Base-by-base conservation (phyloP, 768 basidiomycete species). In the Crepidotus variabilis region DNA sequence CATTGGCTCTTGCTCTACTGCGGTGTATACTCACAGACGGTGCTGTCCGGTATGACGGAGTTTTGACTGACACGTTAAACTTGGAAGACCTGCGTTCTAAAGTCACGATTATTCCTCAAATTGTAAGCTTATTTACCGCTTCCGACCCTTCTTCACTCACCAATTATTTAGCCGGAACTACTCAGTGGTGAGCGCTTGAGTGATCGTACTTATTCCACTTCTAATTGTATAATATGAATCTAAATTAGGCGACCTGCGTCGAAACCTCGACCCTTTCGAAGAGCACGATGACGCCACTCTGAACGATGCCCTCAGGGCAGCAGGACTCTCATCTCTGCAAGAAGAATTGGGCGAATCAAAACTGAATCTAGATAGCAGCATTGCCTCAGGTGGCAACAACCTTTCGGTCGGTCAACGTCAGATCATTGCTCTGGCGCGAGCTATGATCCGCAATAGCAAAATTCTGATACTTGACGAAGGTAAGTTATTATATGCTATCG, bases 361-460 rank as follows among this genome's bases (percentile, higher is more conserved):
- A 71, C 69, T 81, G 34, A 76, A 72, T 11, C 65, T 84, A 22
- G 80, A 84, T 49, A 79, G 70, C 23, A 59, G 64, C 16, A 72
- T 83, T 22, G 63, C 75, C 8, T 73, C 72, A 2, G 86, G 86
- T 4, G 90, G 90, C 3, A 68, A 77, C 18, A 92, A 92, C 65
- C 82, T 92, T 60, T 88, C 86, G 1, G 84, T 88, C 45, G 90
- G 90, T 22, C 88, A 92, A 63, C 70, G 88, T 9, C 90, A 92
- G 62, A 77, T 87, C 50, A 78, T 88, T 50, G 85, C 86, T 6
- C 73, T 88, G 63, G 85, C 86, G 4, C 74, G 85, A 32, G 86
- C 86, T 0, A 77, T 87, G 57, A 69, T 87, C 2, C 73, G 83
- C 20, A 73, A 78, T 22, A 86, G 80, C 65, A 78, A 82, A 47